Conservation (phyloP, 192 early-diverging fungal genomes). For the Linderina pennispora region DNA sequence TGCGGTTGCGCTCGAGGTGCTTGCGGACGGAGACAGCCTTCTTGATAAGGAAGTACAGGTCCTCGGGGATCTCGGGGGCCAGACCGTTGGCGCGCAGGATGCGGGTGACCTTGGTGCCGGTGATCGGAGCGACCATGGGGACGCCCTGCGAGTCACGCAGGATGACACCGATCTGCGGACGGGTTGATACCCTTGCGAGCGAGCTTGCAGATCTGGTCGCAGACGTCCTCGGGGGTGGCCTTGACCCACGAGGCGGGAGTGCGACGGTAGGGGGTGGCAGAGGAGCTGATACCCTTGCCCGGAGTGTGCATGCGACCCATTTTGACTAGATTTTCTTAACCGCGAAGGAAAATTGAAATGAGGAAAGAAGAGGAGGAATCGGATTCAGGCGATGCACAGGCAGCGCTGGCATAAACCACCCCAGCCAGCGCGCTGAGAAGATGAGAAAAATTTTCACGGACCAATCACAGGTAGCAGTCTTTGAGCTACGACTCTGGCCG, state of each 20-base stretch:
- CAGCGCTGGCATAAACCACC: neutral
- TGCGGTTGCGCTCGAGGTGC: conserved; percentile 98
- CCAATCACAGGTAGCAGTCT: too few species aligned
- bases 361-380: conserved; percentile 1
- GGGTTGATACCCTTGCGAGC: conserved; percentile 99
- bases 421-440: too few species aligned
- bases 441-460: conserved; percentile 1
- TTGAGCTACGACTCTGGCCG: too few species aligned
- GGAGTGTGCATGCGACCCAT: conserved; percentile 97
- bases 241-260: conserved; percentile 97
- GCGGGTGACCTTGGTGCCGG: conserved; percentile 99
- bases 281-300: conserved; percentile 91
- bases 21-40: conserved; percentile 99
- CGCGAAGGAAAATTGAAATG: conserved; percentile 6
- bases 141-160: conserved; percentile 98
- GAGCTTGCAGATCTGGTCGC: conserved; percentile 97
- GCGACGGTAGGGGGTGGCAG: conserved; percentile 95
- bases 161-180: conserved; percentile 96
- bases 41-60: conserved; percentile 99
- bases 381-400: too few species aligned
- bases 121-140: conserved; percentile 93
- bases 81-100: conserved; percentile 97
- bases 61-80: conserved; percentile 94
- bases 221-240: conserved; percentile 93
- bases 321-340: conserved; percentile 26